Base-by-base conservation (phyloP, 352 stramenopile genomes). In the Albugo laibachii region DNA sequence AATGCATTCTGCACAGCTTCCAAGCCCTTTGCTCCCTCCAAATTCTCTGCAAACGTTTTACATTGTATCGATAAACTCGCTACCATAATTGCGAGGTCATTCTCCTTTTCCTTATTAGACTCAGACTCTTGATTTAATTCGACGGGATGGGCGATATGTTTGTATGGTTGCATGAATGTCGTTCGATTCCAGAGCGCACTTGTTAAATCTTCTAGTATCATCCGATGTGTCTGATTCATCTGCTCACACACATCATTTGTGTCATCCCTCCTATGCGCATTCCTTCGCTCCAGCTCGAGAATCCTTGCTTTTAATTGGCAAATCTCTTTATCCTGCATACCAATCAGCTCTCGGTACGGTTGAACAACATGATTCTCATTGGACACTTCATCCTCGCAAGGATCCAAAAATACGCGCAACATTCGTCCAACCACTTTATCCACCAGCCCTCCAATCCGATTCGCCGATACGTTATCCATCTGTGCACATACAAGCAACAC, bases 301-400 rank as follows among this genome's bases (percentile, higher is more conserved):
- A 66, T 40, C 50, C 68, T 49, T 13, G 56, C 49, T 48, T 82
- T 54, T 4, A 87, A 49, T 15, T 72, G 61, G 5, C 75, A 59
- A 40, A 86, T 66, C 36, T 83, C 66, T 42, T 76, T 68, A 39
- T 87, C 75, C 54, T 87, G 75, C 53, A 84, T 79, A 5, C 75
- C 70, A 47, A 87, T 87, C 20, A 87, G 61, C 44, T 87, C 71
- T 35, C 83, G 71, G 36, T 87, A 87, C 12, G 67, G 57, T 44
- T 56, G 64, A 15, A 54, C 41, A 6, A 44, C 18, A 24, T 42
- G 54, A 34, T 31, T 41, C n/a, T n/a, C 38, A 13, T 18, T 15
- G 45, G n/a, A 34, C 41, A 27, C 35, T 36, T 41, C 36, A 10
- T 55, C 43, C 38, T 49, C 41, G 13, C 59, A 56, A 16, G 54